Evolutionary conservation across 164 flowering plant genomes (phyloP), one percentile per base, ranked within the genome.

Genomic region (Chimonanthus salicifolius): DNA sequence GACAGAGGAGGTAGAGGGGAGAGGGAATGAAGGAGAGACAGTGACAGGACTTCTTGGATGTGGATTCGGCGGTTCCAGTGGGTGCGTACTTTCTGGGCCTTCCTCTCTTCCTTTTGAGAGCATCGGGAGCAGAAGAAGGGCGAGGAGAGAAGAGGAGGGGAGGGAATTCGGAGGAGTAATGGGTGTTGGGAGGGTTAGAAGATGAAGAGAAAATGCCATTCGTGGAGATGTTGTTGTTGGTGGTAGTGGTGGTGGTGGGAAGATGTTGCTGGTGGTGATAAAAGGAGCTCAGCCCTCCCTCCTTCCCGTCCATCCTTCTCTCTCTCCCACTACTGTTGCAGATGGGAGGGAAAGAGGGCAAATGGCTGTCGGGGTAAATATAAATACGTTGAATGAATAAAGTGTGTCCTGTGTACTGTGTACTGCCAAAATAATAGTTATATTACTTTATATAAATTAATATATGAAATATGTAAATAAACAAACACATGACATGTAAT

Each of bases 41-140:
- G 74, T 44, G 7, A 46, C 44, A n/a, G 8, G 66, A 8, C 66
- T 63, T 63, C 66, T 63, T 58, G 62, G 62, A 58, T n/a, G 16
- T 63, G 10, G 33, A 4, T 10, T 13, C 13, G 13, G 66, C 33
- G 11, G 66, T 1, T 44, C 66, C 66, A 45, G 49, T 65, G 4
- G 73, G 64, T 5, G 49, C 67, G 65, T 72, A 72, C 67, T 72
- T 72, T 18, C 74, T n/a, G 9, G 74, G 74, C 6, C 74, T 18
- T 8, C 74, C 74, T 18, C 74, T 49, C 65, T 72, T 72, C 68
- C 74, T 62, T 16, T 62, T 60, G 15, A 47, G 33, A 44, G 58
- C 44, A 49, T 44, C 21, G 1, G 58, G 48, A 4, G 64, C 67
- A 5, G 43, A 33, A 18, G 68, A 63, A 9, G 58, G 7, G 46